Evolutionary conservation across 768 basidiomycete species (phyloP), one percentile per base, ranked within the genome.

Genomic region (Nidula microcarpa): DNA sequence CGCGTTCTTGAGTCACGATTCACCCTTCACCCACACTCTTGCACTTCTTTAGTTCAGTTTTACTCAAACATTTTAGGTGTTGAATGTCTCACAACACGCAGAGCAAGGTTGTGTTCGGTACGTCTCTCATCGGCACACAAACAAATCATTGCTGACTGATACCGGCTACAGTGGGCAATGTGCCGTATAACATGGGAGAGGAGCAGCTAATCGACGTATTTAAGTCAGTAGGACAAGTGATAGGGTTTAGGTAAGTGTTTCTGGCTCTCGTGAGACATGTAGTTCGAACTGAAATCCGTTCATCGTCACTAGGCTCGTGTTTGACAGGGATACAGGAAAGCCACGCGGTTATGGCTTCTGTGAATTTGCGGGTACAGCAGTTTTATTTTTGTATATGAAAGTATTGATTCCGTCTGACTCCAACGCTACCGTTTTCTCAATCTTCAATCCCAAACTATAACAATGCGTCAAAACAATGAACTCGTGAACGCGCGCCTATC

Each of bases 331-430:
- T 53, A 94, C 93, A n/a, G 93, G 92, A 51, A 95, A 95, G 67
- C 91, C 94, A 49, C 88, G 87, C 71, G 94, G 94, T 32, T 96
- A 94, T 68, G 94, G 93, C 17, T 93, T 93, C 65, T 93, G 91
- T 76, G 91, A 94, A 81, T 94, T 91, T 62, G 82, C 87, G 59
- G 92, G 91, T 92, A 81, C 74, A 78, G 76, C 65, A 69, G 64
- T 71, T 41, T 65, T 65, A 59, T 65, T 61, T 53, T 60, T 63
- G 52, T 58, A 57, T 57, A 44, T 58, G 47, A 59, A 47, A 57
- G 57, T 60, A 51, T 59, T 57, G 60, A 60, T 56, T 41, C 35
- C 57, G 62, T 72, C 71, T 79, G 70, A 77, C 76, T 62, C 66
- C 55, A 69, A 67, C 14, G 5, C 11, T 30, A 10, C 10, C 18